phyloP scores from a whole-genome alignment of 2,329 filamentous ascomycete species.

The Phialemoniopsis sp. region DNA sequence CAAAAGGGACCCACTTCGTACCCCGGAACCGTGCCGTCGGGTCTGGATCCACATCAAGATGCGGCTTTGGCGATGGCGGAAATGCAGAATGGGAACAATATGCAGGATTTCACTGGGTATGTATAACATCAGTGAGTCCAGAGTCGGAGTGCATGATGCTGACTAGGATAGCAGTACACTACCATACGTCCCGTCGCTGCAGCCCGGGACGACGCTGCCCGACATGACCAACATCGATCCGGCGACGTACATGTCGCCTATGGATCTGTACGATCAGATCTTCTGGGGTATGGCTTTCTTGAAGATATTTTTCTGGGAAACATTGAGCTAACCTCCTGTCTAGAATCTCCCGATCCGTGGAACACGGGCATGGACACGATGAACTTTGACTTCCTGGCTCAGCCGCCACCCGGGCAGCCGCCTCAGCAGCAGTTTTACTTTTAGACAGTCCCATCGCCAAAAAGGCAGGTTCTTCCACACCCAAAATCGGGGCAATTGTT shows the following conservation, averaged over 20 bases:
- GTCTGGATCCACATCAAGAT: conserved; percentile 52
- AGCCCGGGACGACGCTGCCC: conserved; percentile 29
- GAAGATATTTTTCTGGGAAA: conserved; percentile 12
- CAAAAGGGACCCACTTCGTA: no score
- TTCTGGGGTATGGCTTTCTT: conserved; percentile 66
- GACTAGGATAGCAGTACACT: conserved; percentile 22
- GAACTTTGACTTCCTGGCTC: conserved; percentile 58
- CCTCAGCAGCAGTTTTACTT: conserved; percentile 54
- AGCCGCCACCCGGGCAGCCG: conserved; percentile 54
- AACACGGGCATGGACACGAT: conserved; percentile 51
- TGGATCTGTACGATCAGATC: conserved; percentile 66
- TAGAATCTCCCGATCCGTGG: conserved; percentile 57
- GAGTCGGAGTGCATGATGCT: no score
- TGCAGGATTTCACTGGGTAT: conserved; percentile 40
- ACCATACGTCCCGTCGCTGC: conserved; percentile 32
- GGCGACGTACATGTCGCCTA: conserved; percentile 57
- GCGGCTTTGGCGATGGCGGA: conserved; percentile 62
- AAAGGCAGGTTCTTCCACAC: no score
- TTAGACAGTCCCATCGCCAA: no score
- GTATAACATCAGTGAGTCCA: no score
- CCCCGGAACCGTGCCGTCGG: conserved; percentile 20
- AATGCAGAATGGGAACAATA: conserved; percentile 52
- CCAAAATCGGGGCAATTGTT: no score
- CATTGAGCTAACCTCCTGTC: neutral
- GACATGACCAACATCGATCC: conserved; percentile 48